Evolutionary conservation across 1,284 basidiomycete genomes (phyloP).

Genomic region (Irpex sp.): DNA sequence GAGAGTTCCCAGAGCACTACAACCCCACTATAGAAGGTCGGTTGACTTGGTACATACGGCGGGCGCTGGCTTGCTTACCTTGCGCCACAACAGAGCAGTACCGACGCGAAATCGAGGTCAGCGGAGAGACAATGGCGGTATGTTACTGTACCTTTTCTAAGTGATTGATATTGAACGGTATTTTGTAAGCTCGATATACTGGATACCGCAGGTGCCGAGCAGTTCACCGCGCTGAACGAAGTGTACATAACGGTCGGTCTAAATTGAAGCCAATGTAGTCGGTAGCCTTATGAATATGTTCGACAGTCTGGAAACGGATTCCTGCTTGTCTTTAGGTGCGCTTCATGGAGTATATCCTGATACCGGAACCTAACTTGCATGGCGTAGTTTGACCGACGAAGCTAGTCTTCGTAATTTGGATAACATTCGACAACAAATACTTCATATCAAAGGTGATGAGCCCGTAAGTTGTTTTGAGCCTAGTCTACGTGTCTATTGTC

Average conservation of each 20-base stretch:
- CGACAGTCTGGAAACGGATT: slow-evolving; percentile 70
- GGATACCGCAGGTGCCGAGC: slow-evolving; percentile 90
- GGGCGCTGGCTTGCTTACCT: slow-evolving; percentile 1
- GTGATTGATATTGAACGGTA: slow-evolving; percentile 5
- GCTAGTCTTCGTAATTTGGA: slow-evolving; percentile 76
- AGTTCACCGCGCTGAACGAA: slow-evolving; percentile 77
- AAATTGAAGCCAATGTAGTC: neutral
- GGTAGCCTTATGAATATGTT: neutral
- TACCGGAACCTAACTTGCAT: neutral
- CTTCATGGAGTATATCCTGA: neutral
- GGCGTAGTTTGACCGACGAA: slow-evolving; percentile 68
- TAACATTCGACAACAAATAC: slow-evolving; percentile 76
- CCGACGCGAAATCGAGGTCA: slow-evolving; percentile 55
- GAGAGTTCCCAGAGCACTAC: slow-evolving; percentile 73
- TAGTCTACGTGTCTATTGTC: neutral
- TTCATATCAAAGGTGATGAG: slow-evolving; percentile 71
- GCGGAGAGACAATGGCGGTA: slow-evolving; percentile 44
- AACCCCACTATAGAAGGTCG: slow-evolving; percentile 82
- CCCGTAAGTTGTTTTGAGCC: slow-evolving; percentile 36
- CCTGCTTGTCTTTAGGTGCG: slow-evolving; percentile 76
- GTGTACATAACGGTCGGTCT: slow-evolving; percentile 67
- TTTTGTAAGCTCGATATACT: slow-evolving; percentile 70
- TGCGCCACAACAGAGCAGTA: slow-evolving; percentile 53
- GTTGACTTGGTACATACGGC: slow-evolving; percentile 7
- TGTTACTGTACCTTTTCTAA: neutral